phyloP scores from a whole-genome alignment of 2,329 filamentous ascomycete genomes.

The Stylonectria norvegica region DNA sequence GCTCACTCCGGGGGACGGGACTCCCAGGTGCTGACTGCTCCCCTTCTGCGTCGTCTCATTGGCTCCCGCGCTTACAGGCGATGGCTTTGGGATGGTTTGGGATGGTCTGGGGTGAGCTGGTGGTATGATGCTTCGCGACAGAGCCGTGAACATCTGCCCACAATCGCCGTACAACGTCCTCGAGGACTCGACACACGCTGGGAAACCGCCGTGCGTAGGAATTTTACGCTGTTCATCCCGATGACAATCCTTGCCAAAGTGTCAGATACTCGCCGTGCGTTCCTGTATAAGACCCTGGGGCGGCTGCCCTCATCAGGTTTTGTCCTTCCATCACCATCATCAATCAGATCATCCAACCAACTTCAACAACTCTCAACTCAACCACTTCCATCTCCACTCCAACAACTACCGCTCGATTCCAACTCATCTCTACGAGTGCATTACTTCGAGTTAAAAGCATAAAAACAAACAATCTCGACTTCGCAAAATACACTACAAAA shows the following conservation, averaged over 20 bases:
- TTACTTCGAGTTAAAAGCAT: conserved; percentile 9
- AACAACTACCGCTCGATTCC: conserved; percentile 15
- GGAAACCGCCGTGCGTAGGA: conserved; percentile 24
- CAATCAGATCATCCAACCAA: conserved; percentile 16
- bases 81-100: too few species aligned
- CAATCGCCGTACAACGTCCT: conserved; percentile 22
- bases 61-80: conserved; percentile 8
- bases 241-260: conserved; percentile 7
- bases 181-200: conserved; percentile 17
- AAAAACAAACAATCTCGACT: conserved; percentile 8
- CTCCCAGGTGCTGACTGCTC: conserved; percentile 21
- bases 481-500: conserved; percentile 5
- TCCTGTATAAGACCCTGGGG: conserved; percentile 24
- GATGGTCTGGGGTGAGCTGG: too few species aligned
- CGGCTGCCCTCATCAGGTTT: conserved; percentile 15
- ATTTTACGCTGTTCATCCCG: too few species aligned
- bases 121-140: conserved; percentile 26
- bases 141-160: conserved; percentile 29
- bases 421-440: conserved; percentile 17
- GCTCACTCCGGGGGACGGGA: conserved; percentile 14
- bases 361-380: conserved; percentile 13
- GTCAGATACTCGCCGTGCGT: conserved; percentile 6
- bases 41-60: conserved; percentile 8
- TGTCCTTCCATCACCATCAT: conserved; percentile 19
- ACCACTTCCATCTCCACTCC: conserved; percentile 13